Evolutionary conservation across 1,284 basidiomycete genomes (phyloP).

Genomic region (Trichosporon sp.): DNA sequence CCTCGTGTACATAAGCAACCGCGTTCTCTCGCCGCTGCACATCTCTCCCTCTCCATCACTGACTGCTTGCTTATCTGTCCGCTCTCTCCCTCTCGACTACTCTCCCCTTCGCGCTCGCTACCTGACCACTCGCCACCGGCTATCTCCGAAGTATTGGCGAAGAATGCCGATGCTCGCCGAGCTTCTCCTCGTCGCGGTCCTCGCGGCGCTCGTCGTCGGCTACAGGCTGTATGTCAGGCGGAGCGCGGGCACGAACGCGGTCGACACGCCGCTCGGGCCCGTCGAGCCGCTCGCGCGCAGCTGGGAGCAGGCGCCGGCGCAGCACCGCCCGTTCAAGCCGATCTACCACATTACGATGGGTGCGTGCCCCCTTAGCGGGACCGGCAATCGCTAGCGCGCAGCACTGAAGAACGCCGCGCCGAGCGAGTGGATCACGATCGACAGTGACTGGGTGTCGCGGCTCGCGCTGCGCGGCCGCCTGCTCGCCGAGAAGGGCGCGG

Average conservation of each 20-base stretch:
- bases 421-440: conserved; percentile 16
- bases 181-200: background rate
- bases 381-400: background rate
- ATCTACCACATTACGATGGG: conserved; percentile 22
- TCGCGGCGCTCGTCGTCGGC: background rate
- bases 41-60: background rate
- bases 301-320: background rate
- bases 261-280: background rate
- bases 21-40: too few relatives aligned
- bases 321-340: conserved; percentile 18
- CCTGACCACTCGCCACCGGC: background rate
- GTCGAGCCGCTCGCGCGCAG: background rate
- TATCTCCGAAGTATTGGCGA: background rate
- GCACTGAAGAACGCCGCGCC: conserved; percentile 10
- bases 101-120: background rate
- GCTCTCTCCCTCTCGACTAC: background rate
- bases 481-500: background rate
- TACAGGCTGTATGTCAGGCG: background rate
- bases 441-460: conserved; percentile 9
- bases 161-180: background rate
- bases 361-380: background rate
- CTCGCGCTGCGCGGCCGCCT: conserved; percentile 8
- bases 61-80: background rate
- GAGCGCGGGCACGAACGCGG: background rate
- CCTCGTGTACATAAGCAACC: background rate